A percentile compares a stretch with the other conserved stretches of the same genome.
phyloP scores from a whole-genome alignment of 345 rosid genomes.

The Gossypium rotundifolium region DNA sequence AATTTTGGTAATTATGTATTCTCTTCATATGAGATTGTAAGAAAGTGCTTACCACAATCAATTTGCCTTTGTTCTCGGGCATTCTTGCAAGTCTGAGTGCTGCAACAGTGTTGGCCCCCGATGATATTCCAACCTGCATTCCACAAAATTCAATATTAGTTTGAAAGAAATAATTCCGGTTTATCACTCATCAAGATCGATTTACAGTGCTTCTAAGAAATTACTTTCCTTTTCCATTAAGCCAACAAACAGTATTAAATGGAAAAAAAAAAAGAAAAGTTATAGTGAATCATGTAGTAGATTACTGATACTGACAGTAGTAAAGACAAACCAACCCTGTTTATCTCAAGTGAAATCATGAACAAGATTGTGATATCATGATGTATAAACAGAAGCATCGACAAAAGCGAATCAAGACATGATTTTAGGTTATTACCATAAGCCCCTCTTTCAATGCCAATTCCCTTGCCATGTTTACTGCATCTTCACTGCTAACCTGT shows the following conservation, averaged over 20 bases:
- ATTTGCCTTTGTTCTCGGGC: slow-evolving; percentile 95
- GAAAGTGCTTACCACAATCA: slow-evolving; percentile 69
- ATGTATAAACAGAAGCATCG: not conserved
- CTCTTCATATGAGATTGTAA: not conserved
- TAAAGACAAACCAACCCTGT: too few species aligned
- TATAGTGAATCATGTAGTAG: too few species aligned
- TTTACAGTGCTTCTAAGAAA: not conserved
- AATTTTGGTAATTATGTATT: not conserved
- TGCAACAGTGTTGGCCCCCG: slow-evolving; percentile 93
- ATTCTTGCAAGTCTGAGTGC: slow-evolving; percentile 69
- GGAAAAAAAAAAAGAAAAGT: too few species aligned
- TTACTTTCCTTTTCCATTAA: not conserved
- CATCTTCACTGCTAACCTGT: slow-evolving; percentile 86
- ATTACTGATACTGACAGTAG: too few species aligned
- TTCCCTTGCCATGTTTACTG: slow-evolving; percentile 90
- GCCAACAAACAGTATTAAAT: not conserved
- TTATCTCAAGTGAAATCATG: too few species aligned
- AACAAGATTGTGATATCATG: not conserved
- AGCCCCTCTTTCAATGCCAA: slow-evolving; percentile 93
- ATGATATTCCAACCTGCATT: slow-evolving; percentile 87
- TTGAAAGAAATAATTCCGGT: not conserved
- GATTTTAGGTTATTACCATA: slow-evolving; percentile 48
- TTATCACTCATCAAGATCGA: not conserved
- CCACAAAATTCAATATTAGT: not conserved
- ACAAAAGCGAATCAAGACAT: not conserved